Conservation (phyloP, 306 rosid genomes). For the Carpinus viminea region DNA sequence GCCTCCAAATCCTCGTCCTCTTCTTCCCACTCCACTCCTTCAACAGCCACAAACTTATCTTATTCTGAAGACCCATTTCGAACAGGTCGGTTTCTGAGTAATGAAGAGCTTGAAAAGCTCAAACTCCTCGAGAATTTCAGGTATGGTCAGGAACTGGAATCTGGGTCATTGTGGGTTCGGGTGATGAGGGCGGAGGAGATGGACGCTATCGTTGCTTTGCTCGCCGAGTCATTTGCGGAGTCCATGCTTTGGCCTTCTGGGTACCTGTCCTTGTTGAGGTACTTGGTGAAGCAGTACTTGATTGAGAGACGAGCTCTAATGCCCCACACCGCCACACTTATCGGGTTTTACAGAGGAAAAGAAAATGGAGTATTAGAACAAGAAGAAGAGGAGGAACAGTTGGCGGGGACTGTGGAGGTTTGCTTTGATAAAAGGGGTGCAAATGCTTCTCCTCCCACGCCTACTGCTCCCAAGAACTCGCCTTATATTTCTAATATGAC, state of each 20-base stretch:
- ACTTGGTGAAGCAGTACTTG: conserved; percentile 74
- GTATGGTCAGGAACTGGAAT: conserved; percentile 53
- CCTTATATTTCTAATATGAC: conserved; percentile 87
- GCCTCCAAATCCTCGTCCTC: conserved; percentile 54
- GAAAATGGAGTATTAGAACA: conserved; percentile 10
- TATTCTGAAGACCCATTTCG: conserved; percentile 47
- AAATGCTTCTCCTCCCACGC: conserved; percentile 71
- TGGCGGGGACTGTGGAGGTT: conserved; percentile 95
- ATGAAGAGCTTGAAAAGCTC: conserved; percentile 60
- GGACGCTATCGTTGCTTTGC: conserved; percentile 54
- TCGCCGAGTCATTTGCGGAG: conserved; percentile 80
- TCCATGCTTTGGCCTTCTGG: conserved; percentile 65
- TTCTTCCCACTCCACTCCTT: conserved; percentile 36
- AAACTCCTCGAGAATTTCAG: conserved; percentile 49
- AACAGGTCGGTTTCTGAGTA: conserved; percentile 63
- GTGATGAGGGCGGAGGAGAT: conserved; percentile 68
- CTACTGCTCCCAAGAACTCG: conserved; percentile 67
- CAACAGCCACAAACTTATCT: conserved; percentile 27
- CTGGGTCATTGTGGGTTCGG: conserved; percentile 74
- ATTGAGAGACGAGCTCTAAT: conserved; percentile 52
- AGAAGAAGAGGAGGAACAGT: conserved; percentile 24
- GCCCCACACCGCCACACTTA: conserved; percentile 79
- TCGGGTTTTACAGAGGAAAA: conserved; percentile 61
- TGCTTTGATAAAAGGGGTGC: conserved; percentile 69
- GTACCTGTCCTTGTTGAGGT: conserved; percentile 54